Base-by-base conservation (phyloP, 176 grass and related monocot species). In the Aegilops tauschii region DNA sequence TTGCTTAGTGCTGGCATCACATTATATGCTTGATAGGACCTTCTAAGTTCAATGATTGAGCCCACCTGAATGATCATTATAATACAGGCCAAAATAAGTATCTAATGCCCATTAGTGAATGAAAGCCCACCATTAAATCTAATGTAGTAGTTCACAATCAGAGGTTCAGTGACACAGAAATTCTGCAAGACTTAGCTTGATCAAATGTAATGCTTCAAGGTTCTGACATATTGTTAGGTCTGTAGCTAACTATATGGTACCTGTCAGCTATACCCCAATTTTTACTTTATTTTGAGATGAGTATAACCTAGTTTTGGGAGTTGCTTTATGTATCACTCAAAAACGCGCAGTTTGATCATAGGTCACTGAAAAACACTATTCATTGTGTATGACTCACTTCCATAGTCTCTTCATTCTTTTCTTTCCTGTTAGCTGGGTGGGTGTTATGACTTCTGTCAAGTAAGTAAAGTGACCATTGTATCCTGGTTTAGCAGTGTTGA, bases 1-100 rank as follows among this genome's bases (percentile, higher is more conserved):
- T 99, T 99, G 83, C 92, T 99, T 64, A 99, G 86, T 84, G 94
- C 92, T 80, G 94, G 97, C 97, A 99, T 99, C 52, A 99, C 97
- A 91, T 99, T 96, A 70, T 99, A 99, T 67, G 97, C 97, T 85
- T 99, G 94, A 90, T 99, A 96, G 12, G 94, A 99, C 80, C 97
- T 96, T 90, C 97, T 96, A 81, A 96, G 77, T 73, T 96, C 97
- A 87, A 99, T 99, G 56, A 96, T 99, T 76, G 97, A 99, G 27
- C 97, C 97, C 34, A 99, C 97, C 97, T 99, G 85, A 87, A 89
- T 88, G 39, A 90, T 56, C 18, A 82, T 68, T 87, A 81, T 62
- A 32, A 69, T 63, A 80, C 21, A 63, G 31, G 17, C 34, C 16
- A 80, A 87, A 87, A 18, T 67, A 32, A 37, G 25, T 20, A 14